These are phyloP conservation scores for Ceratocystis cubensis DNA, from an alignment of 2,329 filamentous ascomycete species.

Conservation along the genomic window DNA sequence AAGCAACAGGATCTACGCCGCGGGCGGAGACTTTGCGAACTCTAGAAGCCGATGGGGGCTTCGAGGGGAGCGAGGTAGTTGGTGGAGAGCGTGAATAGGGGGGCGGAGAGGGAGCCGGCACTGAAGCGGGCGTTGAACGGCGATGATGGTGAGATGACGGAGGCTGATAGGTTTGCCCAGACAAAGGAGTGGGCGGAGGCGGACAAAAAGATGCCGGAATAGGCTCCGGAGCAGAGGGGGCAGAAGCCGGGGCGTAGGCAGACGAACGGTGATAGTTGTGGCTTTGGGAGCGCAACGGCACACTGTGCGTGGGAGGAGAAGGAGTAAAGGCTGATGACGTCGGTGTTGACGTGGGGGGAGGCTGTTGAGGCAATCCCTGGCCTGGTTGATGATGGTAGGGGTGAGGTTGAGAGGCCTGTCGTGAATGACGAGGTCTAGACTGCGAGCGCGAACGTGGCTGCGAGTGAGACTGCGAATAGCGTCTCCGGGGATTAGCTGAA, in stretches of 20 bases:
- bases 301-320: constrained; percentile 19
- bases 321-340: constrained; percentile 15
- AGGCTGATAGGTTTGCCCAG: neutral
- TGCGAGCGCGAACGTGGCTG: neutral
- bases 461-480: constrained; percentile 12
- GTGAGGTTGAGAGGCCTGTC: constrained; percentile 18
- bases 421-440: constrained; percentile 15
- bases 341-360: neutral
- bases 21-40: constrained; percentile 14
- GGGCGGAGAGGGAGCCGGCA: constrained; percentile 12
- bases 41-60: constrained; percentile 15
- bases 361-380: neutral
- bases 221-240: neutral
- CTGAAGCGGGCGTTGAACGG: neutral
- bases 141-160: neutral
- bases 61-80: constrained; percentile 10
- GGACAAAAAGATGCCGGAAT: neutral
- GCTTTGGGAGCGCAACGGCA: constrained; percentile 20
- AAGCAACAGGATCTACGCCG: neutral
- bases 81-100: constrained; percentile 18
- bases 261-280: constrained; percentile 19
- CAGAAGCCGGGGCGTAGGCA: neutral
- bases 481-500: constrained; percentile 12
- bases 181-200: neutral
- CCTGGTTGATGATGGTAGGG: constrained; percentile 9